phyloP scores from a whole-genome alignment of 1,139 yeast genomes.

The Kodamaea suecica region DNA sequence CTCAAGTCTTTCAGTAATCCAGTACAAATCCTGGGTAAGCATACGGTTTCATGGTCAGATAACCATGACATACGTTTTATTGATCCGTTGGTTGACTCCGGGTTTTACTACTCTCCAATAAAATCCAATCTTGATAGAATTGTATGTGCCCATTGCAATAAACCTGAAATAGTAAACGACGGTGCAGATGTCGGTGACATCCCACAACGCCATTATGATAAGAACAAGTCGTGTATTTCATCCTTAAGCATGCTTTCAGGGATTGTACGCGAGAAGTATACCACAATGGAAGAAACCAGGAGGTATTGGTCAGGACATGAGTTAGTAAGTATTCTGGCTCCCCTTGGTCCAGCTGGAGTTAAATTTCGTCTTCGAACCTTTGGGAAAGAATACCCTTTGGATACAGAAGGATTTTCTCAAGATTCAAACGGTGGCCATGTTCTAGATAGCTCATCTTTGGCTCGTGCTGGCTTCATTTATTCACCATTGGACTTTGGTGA shows the following conservation, averaged over 20 bases:
- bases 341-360: constrained; percentile 33
- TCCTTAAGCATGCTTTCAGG: constrained; percentile 29
- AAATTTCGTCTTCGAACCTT: constrained; percentile 52
- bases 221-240: constrained; percentile 21
- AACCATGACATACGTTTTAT: constrained; percentile 34
- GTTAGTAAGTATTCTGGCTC: constrained; percentile 18
- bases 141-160: constrained; percentile 61
- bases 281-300: constrained; percentile 6
- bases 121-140: constrained; percentile 43
- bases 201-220: constrained; percentile 43
- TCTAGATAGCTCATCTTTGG: constrained; percentile 41
- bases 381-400: constrained; percentile 54
- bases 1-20: constrained; percentile 25
- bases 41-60: constrained; percentile 21
- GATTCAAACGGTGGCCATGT: no score
- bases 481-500: constrained; percentile 44
- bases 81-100: constrained; percentile 55
- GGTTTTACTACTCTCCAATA: constrained; percentile 68
- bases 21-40: constrained; percentile 14
- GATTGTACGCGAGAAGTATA: constrained; percentile 10
- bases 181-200: constrained; percentile 28
- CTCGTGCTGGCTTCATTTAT: constrained; percentile 55
- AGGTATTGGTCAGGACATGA: constrained; percentile 14
- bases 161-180: constrained; percentile 37
- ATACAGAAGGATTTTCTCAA: constrained; percentile 20